Evolutionary conservation across 2,329 filamentous ascomycete genomes (phyloP).

Genomic region (Boeremia lycopersici): DNA sequence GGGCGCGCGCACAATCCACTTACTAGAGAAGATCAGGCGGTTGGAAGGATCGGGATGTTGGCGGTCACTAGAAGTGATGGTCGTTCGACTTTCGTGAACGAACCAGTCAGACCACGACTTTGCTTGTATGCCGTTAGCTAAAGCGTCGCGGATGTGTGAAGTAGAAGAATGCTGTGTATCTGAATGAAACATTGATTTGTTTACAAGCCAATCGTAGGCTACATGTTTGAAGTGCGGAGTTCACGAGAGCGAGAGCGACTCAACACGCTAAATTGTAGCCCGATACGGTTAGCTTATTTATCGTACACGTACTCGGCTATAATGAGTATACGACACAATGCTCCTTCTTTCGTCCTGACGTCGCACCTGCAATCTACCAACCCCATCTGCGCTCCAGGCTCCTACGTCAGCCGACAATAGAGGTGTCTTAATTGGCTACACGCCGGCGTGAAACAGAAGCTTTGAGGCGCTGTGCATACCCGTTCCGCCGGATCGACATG

Average conservation of each 20-base stretch:
- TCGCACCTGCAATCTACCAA: slow-evolving; percentile 8
- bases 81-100: too few species aligned
- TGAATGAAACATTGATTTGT: neutral
- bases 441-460: neutral
- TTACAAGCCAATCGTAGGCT: neutral
- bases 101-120: too few species aligned
- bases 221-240: neutral
- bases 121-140: too few species aligned
- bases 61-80: neutral
- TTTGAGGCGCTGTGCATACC: neutral
- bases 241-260: neutral
- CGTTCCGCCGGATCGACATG: slow-evolving; percentile 1
- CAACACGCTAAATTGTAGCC: neutral
- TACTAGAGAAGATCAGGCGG: neutral
- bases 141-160: too few species aligned
- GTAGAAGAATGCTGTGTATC: neutral
- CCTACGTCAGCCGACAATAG: slow-evolving; percentile 1
- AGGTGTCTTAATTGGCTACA: neutral
- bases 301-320: slow-evolving; percentile 10
- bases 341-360: neutral
- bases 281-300: neutral
- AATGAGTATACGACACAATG: slow-evolving; percentile 7
- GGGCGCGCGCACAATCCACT: slow-evolving; percentile 10
- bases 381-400: neutral
- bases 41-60: neutral